Evolutionary conservation across 2,329 filamentous ascomycete species (phyloP).

Genomic region (Arthroderma sp.): DNA sequence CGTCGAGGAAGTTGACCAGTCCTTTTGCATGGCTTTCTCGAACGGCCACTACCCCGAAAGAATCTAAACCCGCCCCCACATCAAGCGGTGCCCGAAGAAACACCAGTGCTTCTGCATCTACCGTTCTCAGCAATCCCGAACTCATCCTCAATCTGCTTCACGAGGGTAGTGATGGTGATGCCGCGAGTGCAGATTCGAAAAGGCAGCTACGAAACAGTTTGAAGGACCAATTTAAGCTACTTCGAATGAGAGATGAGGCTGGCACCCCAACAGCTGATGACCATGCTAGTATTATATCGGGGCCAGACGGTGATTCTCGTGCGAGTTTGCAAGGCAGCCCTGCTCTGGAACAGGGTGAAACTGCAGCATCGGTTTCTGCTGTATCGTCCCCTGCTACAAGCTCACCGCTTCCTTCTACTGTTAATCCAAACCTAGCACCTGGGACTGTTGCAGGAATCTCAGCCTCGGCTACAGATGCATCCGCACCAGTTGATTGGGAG

Average conservation of each 20-base stretch:
- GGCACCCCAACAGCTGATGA: constrained; percentile 44
- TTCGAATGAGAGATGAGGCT: constrained; percentile 62
- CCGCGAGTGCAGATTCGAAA: constrained; percentile 32
- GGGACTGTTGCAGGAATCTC: constrained; percentile 75
- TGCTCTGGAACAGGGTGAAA: constrained; percentile 35
- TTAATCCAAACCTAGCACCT: constrained; percentile 61
- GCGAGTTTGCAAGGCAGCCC: constrained; percentile 35
- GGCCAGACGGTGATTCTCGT: constrained; percentile 28
- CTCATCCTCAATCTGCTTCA: constrained; percentile 65
- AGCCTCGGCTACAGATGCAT: constrained; percentile 51
- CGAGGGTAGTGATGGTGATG: constrained; percentile 47
- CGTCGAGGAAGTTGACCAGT: constrained; percentile 62
- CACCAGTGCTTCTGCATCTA: constrained; percentile 67
- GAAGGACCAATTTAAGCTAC: constrained; percentile 64
- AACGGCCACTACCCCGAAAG: constrained; percentile 44
- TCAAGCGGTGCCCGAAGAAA: constrained; percentile 46
- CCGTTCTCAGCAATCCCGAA: constrained; percentile 67
- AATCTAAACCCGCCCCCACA: constrained; percentile 44
- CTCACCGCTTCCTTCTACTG: constrained; percentile 42
- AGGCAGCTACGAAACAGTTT: constrained; percentile 49
- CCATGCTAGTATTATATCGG: constrained; percentile 35
- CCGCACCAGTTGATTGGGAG: constrained; percentile 86
- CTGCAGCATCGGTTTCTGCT: constrained; percentile 18
- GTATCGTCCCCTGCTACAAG: constrained; percentile 10
- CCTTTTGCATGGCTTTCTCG: constrained; percentile 79